Percentiles rank a stretch among this genome's conserved stretches.
Evolutionary conservation across 768 basidiomycete genomes (phyloP).

Genomic region (Auriscalpium vulgare): DNA sequence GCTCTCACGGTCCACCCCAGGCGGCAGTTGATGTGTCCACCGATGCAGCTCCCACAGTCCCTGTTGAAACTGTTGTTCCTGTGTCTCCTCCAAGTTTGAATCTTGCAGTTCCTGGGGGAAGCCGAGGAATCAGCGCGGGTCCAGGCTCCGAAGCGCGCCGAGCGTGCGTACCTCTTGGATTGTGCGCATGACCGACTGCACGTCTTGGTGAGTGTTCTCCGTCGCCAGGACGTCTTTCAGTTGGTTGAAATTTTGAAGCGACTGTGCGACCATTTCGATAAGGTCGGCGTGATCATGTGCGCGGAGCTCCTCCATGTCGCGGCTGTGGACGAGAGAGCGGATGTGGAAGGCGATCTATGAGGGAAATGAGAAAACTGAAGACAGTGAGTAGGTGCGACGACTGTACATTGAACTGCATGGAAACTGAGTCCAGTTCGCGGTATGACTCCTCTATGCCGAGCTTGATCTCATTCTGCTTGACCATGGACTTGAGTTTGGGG

Average conservation of each 20-base stretch:
- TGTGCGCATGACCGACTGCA: constrained; percentile 3
- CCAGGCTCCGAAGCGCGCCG: neutral
- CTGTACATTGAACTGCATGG: constrained; percentile 10
- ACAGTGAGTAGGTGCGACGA: no score
- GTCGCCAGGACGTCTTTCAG: constrained; percentile 4
- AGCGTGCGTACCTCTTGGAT: constrained; percentile 9
- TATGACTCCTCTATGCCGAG: constrained; percentile 11
- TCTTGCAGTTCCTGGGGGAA: constrained; percentile 4
- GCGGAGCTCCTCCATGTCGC: constrained; percentile 12
- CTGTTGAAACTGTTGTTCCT: constrained; percentile 10
- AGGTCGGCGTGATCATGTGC: constrained; percentile 11
- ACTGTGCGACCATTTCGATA: constrained; percentile 7
- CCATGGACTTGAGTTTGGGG: constrained; percentile 7
- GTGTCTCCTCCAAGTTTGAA: constrained; percentile 2
- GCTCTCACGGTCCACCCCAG: constrained; percentile 10
- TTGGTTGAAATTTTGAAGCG: constrained; percentile 1
- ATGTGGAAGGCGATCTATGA: constrained; percentile 9
- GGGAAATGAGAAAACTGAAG: neutral
- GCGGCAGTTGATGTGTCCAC: constrained; percentile 9
- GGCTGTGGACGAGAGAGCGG: neutral
- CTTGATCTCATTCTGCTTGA: constrained; percentile 12
- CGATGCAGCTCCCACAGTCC: constrained; percentile 8
- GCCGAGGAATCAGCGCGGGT: neutral
- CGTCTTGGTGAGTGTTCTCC: constrained; percentile 1
- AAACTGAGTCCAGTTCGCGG: constrained; percentile 6